Conservation (phyloP, 2,329 filamentous ascomycete species). For the Nemania diffusa region DNA sequence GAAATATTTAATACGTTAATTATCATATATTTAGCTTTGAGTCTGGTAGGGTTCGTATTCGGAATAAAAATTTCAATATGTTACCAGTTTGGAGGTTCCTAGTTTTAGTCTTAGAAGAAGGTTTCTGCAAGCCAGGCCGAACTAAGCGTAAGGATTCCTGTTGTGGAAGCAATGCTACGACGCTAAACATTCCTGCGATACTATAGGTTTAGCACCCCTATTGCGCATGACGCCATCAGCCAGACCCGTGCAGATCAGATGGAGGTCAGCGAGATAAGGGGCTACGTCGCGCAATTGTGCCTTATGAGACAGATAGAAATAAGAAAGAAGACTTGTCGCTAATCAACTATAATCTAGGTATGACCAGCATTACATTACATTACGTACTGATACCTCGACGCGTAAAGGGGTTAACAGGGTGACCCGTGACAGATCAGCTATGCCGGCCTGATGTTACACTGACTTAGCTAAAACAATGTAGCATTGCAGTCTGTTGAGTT, state of each 20-base stretch:
- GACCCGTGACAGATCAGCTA: neutral
- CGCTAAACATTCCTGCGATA: neutral
- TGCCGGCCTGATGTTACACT: neutral
- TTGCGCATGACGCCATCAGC: neutral
- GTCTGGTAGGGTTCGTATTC: too few species aligned
- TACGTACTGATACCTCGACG: neutral
- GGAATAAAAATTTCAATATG: too few species aligned
- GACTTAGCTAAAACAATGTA: neutral
- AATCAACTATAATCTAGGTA: too few species aligned
- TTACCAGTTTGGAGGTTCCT: neutral
- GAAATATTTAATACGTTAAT: too few species aligned
- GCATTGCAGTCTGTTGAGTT: constrained; percentile 2
- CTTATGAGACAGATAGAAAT: too few species aligned
- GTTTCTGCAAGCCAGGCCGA: too few species aligned
- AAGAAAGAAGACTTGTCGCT: too few species aligned
- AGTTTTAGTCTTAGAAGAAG: too few species aligned
- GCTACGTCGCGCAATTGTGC: neutral
- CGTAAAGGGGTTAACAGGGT: neutral
- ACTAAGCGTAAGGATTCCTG: too few species aligned
- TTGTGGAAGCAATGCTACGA: neutral
- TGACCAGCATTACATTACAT: too few species aligned
- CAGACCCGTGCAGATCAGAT: too few species aligned
- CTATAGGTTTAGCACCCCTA: neutral
- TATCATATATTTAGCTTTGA: too few species aligned
- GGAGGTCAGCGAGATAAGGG: neutral